Conservation (phyloP, 202 grass and related monocot species). For the Tripidium arundinaceum region DNA sequence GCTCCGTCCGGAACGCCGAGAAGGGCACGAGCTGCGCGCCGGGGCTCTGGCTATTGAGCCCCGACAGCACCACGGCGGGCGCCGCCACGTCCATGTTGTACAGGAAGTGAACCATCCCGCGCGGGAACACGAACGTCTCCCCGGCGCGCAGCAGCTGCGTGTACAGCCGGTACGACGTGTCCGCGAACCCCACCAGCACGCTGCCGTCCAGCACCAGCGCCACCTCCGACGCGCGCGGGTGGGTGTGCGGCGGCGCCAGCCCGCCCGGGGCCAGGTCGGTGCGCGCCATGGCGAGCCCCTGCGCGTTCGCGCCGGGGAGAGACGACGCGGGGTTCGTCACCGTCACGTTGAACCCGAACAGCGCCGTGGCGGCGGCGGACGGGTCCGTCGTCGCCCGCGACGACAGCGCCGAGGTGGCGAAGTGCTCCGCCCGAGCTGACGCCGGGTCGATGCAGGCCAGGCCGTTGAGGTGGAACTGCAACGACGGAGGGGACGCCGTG, state of each 20-base stretch:
- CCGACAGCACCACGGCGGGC: slow-evolving; percentile 50
- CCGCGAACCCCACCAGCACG: slow-evolving; percentile 55
- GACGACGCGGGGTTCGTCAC: slow-evolving; percentile 32
- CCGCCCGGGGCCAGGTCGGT: slow-evolving; percentile 43
- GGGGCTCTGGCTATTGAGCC: slow-evolving; percentile 63
- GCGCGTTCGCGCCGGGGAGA: slow-evolving; percentile 51
- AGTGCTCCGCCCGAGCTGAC: slow-evolving; percentile 36
- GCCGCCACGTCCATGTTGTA: slow-evolving; percentile 37
- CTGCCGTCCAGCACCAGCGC: slow-evolving; percentile 40
- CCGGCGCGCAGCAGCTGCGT: slow-evolving; percentile 57
- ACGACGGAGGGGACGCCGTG: background rate
- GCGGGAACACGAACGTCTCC: slow-evolving; percentile 63
- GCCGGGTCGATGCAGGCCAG: slow-evolving; percentile 52
- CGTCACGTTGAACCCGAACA: slow-evolving; percentile 52
- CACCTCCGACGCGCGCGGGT: slow-evolving; percentile 63
- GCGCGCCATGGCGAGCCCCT: slow-evolving; percentile 53
- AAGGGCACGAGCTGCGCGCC: slow-evolving; percentile 48
- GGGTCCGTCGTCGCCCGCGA: no score
- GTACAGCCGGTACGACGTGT: slow-evolving; percentile 64
- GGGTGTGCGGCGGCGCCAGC: slow-evolving; percentile 50
- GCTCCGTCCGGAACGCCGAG: slow-evolving; percentile 49
- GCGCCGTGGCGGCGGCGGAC: slow-evolving; percentile 3
- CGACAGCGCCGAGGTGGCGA: slow-evolving; percentile 49
- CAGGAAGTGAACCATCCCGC: slow-evolving; percentile 53
- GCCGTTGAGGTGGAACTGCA: slow-evolving; percentile 49